Percentiles rank a stretch among this genome's conserved stretches.
phyloP scores from a whole-genome alignment of 768 basidiomycete genomes.

The Rossbeevera mucosa region DNA sequence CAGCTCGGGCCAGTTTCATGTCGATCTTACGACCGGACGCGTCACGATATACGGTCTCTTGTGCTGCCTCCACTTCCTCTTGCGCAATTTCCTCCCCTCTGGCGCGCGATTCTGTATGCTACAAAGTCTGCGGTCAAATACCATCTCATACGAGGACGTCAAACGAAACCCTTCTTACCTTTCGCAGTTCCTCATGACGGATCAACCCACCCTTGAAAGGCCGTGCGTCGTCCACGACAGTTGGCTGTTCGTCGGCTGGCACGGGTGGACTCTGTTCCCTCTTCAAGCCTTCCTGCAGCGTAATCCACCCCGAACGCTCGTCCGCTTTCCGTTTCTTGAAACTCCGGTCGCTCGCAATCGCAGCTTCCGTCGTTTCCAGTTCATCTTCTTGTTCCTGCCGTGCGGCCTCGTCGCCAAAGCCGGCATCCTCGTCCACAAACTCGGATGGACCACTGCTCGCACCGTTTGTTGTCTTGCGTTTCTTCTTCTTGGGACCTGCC shows the following conservation, averaged over 20 bases:
- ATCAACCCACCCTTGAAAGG: constrained; percentile 74
- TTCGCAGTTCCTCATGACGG: constrained; percentile 69
- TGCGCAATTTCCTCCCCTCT: constrained; percentile 35
- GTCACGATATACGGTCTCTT: constrained; percentile 95
- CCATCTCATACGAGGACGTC: not conserved
- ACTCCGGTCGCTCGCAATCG: constrained; percentile 66
- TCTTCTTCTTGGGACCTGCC: constrained; percentile 54
- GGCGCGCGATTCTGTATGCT: constrained; percentile 40
- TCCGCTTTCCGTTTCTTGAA: constrained; percentile 72
- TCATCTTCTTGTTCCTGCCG: constrained; percentile 54
- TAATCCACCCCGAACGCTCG: constrained; percentile 62
- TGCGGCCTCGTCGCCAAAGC: constrained; percentile 50
- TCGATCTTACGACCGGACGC: constrained; percentile 84
- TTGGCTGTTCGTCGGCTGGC: constrained; percentile 64
- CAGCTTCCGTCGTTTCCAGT: constrained; percentile 52
- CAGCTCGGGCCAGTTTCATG: constrained; percentile 76
- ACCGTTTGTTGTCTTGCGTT: constrained; percentile 48
- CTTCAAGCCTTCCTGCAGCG: constrained; percentile 49
- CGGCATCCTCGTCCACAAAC: constrained; percentile 68
- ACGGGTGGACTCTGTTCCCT: constrained; percentile 50
- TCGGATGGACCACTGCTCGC: constrained; percentile 25
- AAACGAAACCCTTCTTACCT: constrained; percentile 29
- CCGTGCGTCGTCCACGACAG: constrained; percentile 44
- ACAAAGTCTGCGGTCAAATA: not conserved
- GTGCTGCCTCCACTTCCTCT: constrained; percentile 54